Evolutionary conservation across 2,329 filamentous ascomycete genomes (phyloP), one percentile per base, ranked within the genome.

Genomic region (Neonectria hederae): DNA sequence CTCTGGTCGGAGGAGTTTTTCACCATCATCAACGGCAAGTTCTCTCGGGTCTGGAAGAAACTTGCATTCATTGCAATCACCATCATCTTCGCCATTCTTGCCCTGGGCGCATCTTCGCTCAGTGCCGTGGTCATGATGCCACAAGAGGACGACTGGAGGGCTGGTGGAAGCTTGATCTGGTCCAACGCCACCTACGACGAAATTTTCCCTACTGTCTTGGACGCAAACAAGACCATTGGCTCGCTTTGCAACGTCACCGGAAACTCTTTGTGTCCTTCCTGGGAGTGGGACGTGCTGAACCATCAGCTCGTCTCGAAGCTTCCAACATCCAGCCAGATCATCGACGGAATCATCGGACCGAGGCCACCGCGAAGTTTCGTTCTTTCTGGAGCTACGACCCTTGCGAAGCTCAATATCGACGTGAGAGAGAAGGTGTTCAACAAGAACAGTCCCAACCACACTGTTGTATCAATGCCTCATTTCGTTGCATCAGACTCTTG

Each of bases 91-190:
- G 67, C 68, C 0, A 64, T 71, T 2, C 65, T 71, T 55, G 66
- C 68, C 0, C n/a, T 71, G 6, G 68, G 64, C 0, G 69, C 68
- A 1, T 69, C 68, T 7, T 71, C 69, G 2, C 66, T 71, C 5
- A 71, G 69, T 13, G 68, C 69, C 5, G 62, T 66, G 17, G 69
- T 69, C 10, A 71, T 71, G 68, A 71, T 69, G 66, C 69, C 69
- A 0, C 68, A 71, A 6, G 69, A 71, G 11, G 69, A 62, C 1
- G 66, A 69, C 5, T 71, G 68, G 69, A 45, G 38, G 49, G 66
- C 69, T 1, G 66, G 69, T 1, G 69, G 69, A 14, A 68, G 69
- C 30, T 55, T 67, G 4, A 54, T 71, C 13, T 71, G 66, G 54
- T 57, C 62, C 14, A 69, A 71, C 7, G 54, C 65, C 1, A 71